Evolutionary conservation across 2,329 filamentous ascomycete species (phyloP), one percentile per base, ranked within the genome.

Genomic region (Pleomassaria siparia): DNA sequence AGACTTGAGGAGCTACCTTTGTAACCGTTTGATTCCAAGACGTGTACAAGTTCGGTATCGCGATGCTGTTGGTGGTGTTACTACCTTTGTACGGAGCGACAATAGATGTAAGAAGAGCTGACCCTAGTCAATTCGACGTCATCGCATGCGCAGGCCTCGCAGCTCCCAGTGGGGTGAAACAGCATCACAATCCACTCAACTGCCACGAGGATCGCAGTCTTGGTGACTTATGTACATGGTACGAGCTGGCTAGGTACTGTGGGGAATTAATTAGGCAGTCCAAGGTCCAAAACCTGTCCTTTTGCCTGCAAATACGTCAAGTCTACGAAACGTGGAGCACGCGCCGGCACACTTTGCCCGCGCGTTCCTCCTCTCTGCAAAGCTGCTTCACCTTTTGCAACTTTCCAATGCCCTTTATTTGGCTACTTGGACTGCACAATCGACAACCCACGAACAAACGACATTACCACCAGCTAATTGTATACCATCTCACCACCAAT

Each of bases 241-340:
- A 8, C 41, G n/a, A n/a, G n/a, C n/a, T n/a, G n/a, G n/a, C n/a
- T n/a, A n/a, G n/a, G n/a, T 9, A 13, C 13, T 16, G 33, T 44
- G 47, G 43, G 47, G 43, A 30, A 35, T 29, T 37, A 22, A 24
- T 4, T 22, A 11, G 35, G 11, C 35, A 21, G 39, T 35, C 20
- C 35, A 40, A 41, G 32, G 28, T 21, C 15, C 26, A 32, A 40
- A 54, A 51, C 51, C 42, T 46, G 51, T 44, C 48, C 20, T 13
- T 12, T 41, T 18, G 41, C 48, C 51, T 49, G 51, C 46, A 51
- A 39, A 54, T 51, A 54, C 51, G 49, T 54, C 51, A 54, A 54
- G 43, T 47, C 22, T 3, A n/a, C n/a, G n/a, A n/a, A n/a, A n/a
- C n/a, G n/a, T n/a, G n/a, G n/a, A 28, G 10, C 15, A 21, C 21